phyloP scores from a whole-genome alignment of 495 filamentous ascomycete species.

The Trypethelium eluteriae region DNA sequence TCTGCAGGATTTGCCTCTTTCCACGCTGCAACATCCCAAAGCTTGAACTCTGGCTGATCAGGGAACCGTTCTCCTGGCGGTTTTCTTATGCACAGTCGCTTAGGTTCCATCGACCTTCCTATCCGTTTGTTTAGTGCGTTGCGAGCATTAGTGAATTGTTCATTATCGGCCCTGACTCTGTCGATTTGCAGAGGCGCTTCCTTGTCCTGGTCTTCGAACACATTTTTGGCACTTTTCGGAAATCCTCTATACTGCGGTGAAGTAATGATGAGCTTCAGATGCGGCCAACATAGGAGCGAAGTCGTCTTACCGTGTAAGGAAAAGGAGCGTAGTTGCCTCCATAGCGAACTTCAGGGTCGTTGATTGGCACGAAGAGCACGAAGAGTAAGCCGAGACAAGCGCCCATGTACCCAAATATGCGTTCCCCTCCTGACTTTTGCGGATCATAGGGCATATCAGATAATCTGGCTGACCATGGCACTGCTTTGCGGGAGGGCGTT shows the following conservation, averaged over 20 bases:
- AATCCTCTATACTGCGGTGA: slow-evolving; percentile 20
- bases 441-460: slow-evolving; percentile 2
- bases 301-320: slow-evolving; percentile 17
- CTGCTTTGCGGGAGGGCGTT: slow-evolving; percentile 2
- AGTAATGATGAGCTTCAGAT: slow-evolving; percentile 8
- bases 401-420: slow-evolving; percentile 2
- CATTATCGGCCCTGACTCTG: slow-evolving; percentile 5
- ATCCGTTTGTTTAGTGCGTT: slow-evolving; percentile 21
- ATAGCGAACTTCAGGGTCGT: slow-evolving; percentile 16
- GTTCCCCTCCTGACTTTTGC: neutral
- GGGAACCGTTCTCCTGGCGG: neutral
- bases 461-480: slow-evolving; percentile 7
- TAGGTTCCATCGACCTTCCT: slow-evolving; percentile 9
- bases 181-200: slow-evolving; percentile 6
- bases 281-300: slow-evolving; percentile 5
- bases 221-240: slow-evolving; percentile 26
- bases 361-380: slow-evolving; percentile 5
- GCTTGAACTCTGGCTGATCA: slow-evolving; percentile 13
- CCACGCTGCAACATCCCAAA: slow-evolving; percentile 19
- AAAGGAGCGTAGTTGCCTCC: slow-evolving; percentile 22
- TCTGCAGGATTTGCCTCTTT: slow-evolving; percentile 14
- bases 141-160: slow-evolving; percentile 13
- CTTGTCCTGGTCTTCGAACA: slow-evolving; percentile 20
- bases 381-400: slow-evolving; percentile 15
- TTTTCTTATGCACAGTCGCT: slow-evolving; percentile 10